These are phyloP conservation scores for Lactarius quietus DNA, from an alignment of 768 basidiomycete species.

Conservation along the genomic window DNA sequence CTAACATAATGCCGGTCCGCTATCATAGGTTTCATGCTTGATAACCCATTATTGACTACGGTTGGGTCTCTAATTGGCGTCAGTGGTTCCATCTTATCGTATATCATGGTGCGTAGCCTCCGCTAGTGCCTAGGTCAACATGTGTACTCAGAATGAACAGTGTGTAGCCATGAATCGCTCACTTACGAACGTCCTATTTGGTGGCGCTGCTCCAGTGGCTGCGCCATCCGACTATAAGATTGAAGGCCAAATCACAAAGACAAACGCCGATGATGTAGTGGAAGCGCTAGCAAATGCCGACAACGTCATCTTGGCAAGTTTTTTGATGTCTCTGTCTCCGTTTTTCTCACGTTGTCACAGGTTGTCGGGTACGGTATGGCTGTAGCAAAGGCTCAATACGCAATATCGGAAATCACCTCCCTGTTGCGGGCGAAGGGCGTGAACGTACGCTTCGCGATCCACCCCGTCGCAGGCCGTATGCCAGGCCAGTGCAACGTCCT, in stretches of 20 bases:
- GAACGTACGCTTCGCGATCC: slow-evolving; percentile 82
- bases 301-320: slow-evolving; percentile 69
- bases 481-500: slow-evolving; percentile 93
- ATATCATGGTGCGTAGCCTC: slow-evolving; percentile 70
- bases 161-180: slow-evolving; percentile 93
- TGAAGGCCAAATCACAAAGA: slow-evolving; percentile 78
- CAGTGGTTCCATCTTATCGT: slow-evolving; percentile 86
- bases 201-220: slow-evolving; percentile 65
- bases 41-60: slow-evolving; percentile 78
- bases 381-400: slow-evolving; percentile 84
- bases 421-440: slow-evolving; percentile 70
- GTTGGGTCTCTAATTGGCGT: slow-evolving; percentile 87
- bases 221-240: slow-evolving; percentile 61
- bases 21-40: slow-evolving; percentile 72
- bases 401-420: slow-evolving; percentile 66
- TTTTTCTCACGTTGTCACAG: slow-evolving; percentile 33
- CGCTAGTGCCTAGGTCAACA: not conserved
- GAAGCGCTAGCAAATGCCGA: slow-evolving; percentile 77
- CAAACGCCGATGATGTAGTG: slow-evolving; percentile 75
- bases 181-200: slow-evolving; percentile 80
- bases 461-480: slow-evolving; percentile 91
- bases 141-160: slow-evolving; percentile 37
- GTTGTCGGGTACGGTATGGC: slow-evolving; percentile 91
- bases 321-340: not conserved
- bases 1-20: not conserved